phyloP scores from a whole-genome alignment of 495 filamentous ascomycete species.

The Tuber melanosporum region DNA sequence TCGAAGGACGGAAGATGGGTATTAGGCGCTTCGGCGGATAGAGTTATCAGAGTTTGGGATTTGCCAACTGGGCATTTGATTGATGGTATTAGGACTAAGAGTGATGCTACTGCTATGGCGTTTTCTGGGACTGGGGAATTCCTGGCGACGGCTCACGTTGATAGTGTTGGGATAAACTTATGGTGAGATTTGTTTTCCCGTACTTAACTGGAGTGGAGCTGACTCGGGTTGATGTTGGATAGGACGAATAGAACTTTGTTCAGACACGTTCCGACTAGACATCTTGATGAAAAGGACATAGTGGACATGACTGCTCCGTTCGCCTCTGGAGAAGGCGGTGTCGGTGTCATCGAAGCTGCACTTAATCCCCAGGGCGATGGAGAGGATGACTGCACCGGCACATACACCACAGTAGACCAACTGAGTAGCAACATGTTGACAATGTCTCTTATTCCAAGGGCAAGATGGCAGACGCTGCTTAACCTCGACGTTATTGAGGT shows the following conservation, averaged over 20 bases:
- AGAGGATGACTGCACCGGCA: conserved; percentile 46
- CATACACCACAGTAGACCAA: conserved; percentile 49
- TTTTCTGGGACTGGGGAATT: conserved; percentile 89
- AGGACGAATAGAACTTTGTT: conserved; percentile 83
- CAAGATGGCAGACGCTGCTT: conserved; percentile 85
- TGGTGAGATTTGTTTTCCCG: conserved; percentile 50
- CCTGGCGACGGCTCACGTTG: conserved; percentile 78
- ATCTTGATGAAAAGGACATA: conserved; percentile 69
- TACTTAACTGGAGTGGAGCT: not conserved
- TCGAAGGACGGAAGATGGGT: conserved; percentile 94
- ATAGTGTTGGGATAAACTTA: conserved; percentile 77
- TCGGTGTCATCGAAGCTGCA: conserved; percentile 63
- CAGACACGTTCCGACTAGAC: conserved; percentile 73
- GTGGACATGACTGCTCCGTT: conserved; percentile 58
- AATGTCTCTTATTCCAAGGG: conserved; percentile 78
- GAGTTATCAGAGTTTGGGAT: conserved; percentile 83
- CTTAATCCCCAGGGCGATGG: conserved; percentile 50
- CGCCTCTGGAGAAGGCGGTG: conserved; percentile 75
- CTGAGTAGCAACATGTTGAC: conserved; percentile 75
- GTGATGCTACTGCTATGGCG: conserved; percentile 69
- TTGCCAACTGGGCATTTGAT: conserved; percentile 90
- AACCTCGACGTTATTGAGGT: conserved; percentile 82
- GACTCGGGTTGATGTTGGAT: conserved; percentile 10
- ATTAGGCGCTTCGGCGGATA: conserved; percentile 77
- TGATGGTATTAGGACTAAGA: conserved; percentile 71